A percentile compares a stretch with the other conserved stretches of the same genome.
These are phyloP conservation scores for Moesziomyces sp. DNA, from an alignment of 1,284 basidiomycete species.

Conservation along the genomic window DNA sequence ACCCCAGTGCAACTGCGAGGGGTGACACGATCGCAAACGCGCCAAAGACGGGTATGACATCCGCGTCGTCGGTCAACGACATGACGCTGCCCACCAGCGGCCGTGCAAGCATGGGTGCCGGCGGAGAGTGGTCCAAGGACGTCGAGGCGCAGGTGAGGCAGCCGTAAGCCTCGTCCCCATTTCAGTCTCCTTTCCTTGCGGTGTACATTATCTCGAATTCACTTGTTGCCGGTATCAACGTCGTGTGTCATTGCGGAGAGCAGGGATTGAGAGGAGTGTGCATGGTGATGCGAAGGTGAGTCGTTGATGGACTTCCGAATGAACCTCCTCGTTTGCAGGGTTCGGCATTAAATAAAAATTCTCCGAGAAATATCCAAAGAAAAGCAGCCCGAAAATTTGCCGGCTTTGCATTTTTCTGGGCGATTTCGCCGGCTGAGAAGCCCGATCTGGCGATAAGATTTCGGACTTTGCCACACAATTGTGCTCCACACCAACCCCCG, in stretches of 20 bases:
- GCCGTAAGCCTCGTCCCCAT: too few species aligned
- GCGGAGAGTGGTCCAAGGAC: constrained; percentile 25
- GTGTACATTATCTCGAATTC: too few species aligned
- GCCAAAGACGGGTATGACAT: constrained; percentile 5
- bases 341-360: background rate
- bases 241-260: too few species aligned
- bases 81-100: constrained; percentile 21
- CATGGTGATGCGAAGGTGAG: too few species aligned
- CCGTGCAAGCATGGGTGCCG: background rate
- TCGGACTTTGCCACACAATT: background rate
- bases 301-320: too few species aligned
- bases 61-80: constrained; percentile 22
- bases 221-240: too few species aligned
- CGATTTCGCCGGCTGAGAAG: too few species aligned
- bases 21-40: background rate
- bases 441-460: background rate
- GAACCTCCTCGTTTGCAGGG: too few species aligned
- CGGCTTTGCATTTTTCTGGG: too few species aligned
- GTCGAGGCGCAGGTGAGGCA: constrained; percentile 24
- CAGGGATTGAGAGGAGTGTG: too few species aligned
- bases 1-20: constrained; percentile 30
- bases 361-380: background rate
- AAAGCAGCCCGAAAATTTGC: background rate
- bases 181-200: too few species aligned
- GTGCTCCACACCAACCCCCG: background rate